A percentile compares a stretch with the other conserved stretches of the same genome.
Evolutionary conservation across 768 basidiomycete genomes (phyloP).

Genomic region (Austroboletus festivus): DNA sequence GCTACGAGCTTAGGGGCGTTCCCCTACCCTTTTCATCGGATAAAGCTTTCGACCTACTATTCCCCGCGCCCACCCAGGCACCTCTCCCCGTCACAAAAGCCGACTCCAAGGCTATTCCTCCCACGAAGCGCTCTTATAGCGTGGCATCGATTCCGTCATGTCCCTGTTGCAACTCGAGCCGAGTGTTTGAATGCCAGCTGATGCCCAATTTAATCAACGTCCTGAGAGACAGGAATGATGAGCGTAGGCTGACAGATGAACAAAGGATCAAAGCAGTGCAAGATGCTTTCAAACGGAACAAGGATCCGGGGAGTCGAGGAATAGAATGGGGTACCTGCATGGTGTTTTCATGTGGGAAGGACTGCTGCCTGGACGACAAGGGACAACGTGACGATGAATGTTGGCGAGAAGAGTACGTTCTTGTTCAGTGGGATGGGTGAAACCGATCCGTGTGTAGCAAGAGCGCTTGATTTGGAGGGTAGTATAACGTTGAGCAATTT

Average conservation of each 20-base stretch:
- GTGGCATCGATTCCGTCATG: conserved; percentile 59
- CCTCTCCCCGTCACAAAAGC: conserved; percentile 57
- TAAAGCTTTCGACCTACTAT: conserved; percentile 66
- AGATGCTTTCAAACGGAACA: conserved; percentile 46
- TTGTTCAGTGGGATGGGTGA: conserved; percentile 74
- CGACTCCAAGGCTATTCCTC: conserved; percentile 50
- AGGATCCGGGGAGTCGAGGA: conserved; percentile 46
- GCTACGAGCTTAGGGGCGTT: conserved; percentile 83
- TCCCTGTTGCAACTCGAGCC: conserved; percentile 57
- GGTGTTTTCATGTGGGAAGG: conserved; percentile 81
- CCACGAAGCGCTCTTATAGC: conserved; percentile 51
- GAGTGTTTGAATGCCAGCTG: conserved; percentile 90
- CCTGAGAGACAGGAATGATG: conserved; percentile 37
- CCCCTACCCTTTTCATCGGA: conserved; percentile 89
- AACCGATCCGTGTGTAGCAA: not conserved
- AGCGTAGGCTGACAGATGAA: conserved; percentile 52
- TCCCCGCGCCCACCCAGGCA: conserved; percentile 49
- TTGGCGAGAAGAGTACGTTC: conserved; percentile 75
- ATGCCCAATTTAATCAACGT: conserved; percentile 92
- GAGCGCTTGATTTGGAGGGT: not conserved
- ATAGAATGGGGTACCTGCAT: conserved; percentile 97
- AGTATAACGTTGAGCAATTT: too few species aligned
- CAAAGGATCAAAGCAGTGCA: conserved; percentile 65
- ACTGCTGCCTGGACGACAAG: conserved; percentile 58
- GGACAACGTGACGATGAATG: conserved; percentile 38